Percentiles rank a stretch among this genome's conserved stretches.
phyloP scores from a whole-genome alignment of 805 yeast genomes.

The Saccharomycopsis capsularis region DNA sequence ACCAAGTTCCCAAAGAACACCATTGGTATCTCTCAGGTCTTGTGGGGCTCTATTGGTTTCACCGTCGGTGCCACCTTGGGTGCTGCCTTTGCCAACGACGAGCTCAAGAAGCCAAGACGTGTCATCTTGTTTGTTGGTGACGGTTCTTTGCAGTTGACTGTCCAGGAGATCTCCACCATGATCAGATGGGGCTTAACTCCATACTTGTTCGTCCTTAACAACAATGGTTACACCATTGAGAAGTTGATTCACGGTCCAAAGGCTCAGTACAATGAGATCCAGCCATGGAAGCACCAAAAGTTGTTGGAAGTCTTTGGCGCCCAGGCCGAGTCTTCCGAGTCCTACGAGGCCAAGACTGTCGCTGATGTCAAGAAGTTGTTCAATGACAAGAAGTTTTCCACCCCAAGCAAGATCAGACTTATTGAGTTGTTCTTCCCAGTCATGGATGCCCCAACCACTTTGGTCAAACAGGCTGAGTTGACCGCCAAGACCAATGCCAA shows the following conservation, averaged over 20 bases:
- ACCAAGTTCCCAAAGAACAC: conserved; percentile 46
- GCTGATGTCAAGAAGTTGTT: conserved; percentile 44
- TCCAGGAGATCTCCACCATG: conserved; percentile 57
- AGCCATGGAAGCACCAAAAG: conserved; percentile 50
- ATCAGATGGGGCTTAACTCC: conserved; percentile 48
- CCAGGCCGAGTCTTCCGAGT: conserved; percentile 34
- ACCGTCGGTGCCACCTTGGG: conserved; percentile 60
- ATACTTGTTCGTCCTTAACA: conserved; percentile 52
- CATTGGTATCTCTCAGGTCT: conserved; percentile 50
- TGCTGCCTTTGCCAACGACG: conserved; percentile 51
- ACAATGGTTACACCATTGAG: conserved; percentile 62
- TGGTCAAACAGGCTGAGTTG: conserved; percentile 61
- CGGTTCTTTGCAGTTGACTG: conserved; percentile 62
- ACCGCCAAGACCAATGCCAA: conserved; percentile 39
- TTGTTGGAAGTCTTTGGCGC: conserved; percentile 51
- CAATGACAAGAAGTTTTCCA: conserved; percentile 33
- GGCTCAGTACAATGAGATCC: conserved; percentile 54
- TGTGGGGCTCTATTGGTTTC: conserved; percentile 64
- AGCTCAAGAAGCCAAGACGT: conserved; percentile 38
- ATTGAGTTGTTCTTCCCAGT: conserved; percentile 52
- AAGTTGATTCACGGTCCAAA: conserved; percentile 51
- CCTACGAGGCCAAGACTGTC: conserved; percentile 38
- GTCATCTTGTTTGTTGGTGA: conserved; percentile 60
- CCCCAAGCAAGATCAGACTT: conserved; percentile 41
- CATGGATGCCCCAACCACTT: conserved; percentile 56